Conservation (phyloP, 2,329 filamentous ascomycete genomes). For the Penicillium sp. region DNA sequence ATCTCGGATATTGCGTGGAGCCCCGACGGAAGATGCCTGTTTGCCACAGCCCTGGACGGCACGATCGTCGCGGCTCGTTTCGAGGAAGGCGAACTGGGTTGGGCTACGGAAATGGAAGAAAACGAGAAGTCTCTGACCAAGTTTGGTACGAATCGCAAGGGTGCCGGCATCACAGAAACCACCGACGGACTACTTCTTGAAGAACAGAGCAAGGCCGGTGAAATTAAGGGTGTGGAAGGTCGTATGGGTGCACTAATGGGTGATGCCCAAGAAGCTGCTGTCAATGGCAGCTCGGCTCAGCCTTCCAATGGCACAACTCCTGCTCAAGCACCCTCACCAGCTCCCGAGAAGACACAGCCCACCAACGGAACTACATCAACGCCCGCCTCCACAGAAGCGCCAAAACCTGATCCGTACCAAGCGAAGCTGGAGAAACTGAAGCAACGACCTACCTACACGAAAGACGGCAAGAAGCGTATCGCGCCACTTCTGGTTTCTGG, state of each 20-base stretch:
- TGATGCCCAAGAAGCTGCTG: conserved; percentile 64
- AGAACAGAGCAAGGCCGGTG: conserved; percentile 88
- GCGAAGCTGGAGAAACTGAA: conserved; percentile 73
- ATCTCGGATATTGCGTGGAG: conserved; percentile 95
- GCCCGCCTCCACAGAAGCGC: conserved; percentile 38
- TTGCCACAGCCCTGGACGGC: conserved; percentile 85
- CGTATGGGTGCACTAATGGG: conserved; percentile 99
- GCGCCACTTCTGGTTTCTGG: conserved; percentile 89
- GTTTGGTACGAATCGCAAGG: conserved; percentile 85
- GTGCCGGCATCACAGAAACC: conserved; percentile 88
- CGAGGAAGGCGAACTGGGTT: conserved; percentile 84
- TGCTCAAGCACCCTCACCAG: conserved; percentile 36
- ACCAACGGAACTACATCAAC: conserved; percentile 40
- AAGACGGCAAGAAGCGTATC: conserved; percentile 96
- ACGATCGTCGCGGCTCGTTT: conserved; percentile 83
- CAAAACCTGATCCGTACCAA: conserved; percentile 58
- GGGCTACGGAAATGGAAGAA: conserved; percentile 81
- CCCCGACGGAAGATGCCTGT: conserved; percentile 86
- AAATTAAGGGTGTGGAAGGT: conserved; percentile 86
- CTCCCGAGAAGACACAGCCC: conserved; percentile 38
- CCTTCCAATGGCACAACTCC: conserved; percentile 52
- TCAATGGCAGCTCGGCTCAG: conserved; percentile 51
- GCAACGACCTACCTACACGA: conserved; percentile 89
- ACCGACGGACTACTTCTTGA: conserved; percentile 86
- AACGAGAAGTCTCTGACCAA: conserved; percentile 93